A percentile compares a stretch with the other conserved stretches of the same genome.
These are phyloP conservation scores for Hymenoscyphus scutula DNA, from an alignment of 2,329 filamentous ascomycete species.

Conservation along the genomic window DNA sequence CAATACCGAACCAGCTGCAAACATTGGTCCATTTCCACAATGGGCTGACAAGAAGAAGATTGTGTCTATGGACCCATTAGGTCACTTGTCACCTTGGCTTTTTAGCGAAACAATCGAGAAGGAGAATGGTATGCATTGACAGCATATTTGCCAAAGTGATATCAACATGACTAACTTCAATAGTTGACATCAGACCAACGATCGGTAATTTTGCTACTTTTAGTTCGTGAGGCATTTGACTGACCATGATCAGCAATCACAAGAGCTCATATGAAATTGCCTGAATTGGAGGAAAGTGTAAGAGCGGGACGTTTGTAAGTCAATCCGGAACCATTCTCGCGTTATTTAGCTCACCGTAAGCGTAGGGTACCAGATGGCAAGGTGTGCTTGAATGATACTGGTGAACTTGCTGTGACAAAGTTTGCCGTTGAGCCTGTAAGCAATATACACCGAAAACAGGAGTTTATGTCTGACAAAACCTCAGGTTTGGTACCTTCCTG, in stretches of 20 bases:
- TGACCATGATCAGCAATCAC: conserved; percentile 34
- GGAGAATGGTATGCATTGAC: conserved; percentile 55
- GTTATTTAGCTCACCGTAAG: conserved; percentile 16
- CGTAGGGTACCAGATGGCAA: conserved; percentile 65
- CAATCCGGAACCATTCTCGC: neutral
- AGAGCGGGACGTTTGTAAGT: conserved; percentile 68
- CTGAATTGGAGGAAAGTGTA: conserved; percentile 89
- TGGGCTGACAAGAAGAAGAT: conserved; percentile 93
- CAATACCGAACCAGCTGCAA: conserved; percentile 88
- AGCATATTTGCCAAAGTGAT: neutral
- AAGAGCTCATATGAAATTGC: conserved; percentile 52
- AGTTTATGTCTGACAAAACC: conserved; percentile 54
- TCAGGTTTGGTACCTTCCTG: conserved; percentile 76
- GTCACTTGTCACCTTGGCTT: conserved; percentile 81
- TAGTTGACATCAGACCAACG: conserved; percentile 38
- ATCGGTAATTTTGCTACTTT: conserved; percentile 30
- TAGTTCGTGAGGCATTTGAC: conserved; percentile 12
- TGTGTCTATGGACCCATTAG: conserved; percentile 93
- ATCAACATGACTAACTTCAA: conserved; percentile 22
- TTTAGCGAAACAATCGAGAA: conserved; percentile 76
- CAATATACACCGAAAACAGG: conserved; percentile 37
- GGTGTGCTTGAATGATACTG: conserved; percentile 78
- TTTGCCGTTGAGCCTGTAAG: conserved; percentile 91
- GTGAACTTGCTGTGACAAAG: conserved; percentile 92
- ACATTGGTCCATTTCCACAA: conserved; percentile 83